These are phyloP conservation scores for Parathielavia appendiculata DNA, from an alignment of 495 filamentous ascomycete genomes.

Conservation along the genomic window DNA sequence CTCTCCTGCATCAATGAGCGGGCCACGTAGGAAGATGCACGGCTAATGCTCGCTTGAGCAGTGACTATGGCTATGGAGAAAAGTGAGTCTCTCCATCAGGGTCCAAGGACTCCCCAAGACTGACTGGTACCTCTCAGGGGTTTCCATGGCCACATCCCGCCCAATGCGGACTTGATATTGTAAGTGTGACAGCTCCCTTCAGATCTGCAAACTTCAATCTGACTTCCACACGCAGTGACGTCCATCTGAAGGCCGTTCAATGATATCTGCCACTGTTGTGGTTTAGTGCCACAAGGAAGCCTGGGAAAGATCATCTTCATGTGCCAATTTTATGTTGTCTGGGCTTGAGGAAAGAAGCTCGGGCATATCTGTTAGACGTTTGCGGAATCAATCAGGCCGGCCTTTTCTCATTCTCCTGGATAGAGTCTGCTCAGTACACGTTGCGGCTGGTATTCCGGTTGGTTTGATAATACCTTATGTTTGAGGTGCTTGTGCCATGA, in stretches of 20 bases:
- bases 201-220: constrained; percentile 1
- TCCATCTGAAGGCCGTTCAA: constrained; percentile 46
- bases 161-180: constrained; percentile 52
- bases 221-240: constrained; percentile 38
- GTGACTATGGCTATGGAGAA: constrained; percentile 75
- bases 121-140: constrained; percentile 39
- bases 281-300: no score
- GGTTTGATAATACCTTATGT: no score
- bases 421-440: no score
- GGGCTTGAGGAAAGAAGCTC: no score
- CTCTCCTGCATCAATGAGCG: not conserved
- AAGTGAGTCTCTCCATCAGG: constrained; percentile 44
- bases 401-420: no score
- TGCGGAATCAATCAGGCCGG: no score
- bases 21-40: not conserved
- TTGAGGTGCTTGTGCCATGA: no score
- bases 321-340: no score
- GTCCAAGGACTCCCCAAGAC: not conserved
- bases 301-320: no score
- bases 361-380: no score
- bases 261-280: constrained; percentile 17
- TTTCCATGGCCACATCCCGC: constrained; percentile 60
- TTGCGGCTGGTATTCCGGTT: no score
- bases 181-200: constrained; percentile 30
- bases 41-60: constrained; percentile 27